A percentile compares a stretch with the other conserved stretches of the same genome.
These are phyloP conservation scores for Boletus sp. DNA, from an alignment of 768 basidiomycete genomes.

Conservation along the genomic window DNA sequence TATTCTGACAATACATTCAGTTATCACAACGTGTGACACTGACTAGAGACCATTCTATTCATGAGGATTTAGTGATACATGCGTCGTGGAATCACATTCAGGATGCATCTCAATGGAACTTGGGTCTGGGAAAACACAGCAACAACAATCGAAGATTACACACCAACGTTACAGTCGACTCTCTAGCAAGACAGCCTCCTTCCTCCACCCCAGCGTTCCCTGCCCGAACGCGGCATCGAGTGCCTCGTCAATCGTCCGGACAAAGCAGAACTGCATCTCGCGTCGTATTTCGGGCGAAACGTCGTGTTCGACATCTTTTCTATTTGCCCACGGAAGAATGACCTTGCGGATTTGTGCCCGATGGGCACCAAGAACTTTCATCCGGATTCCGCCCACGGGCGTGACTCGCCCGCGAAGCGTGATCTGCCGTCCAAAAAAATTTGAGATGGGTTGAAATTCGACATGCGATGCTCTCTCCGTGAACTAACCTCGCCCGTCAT, in stretches of 20 bases:
- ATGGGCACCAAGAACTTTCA: constrained; percentile 88
- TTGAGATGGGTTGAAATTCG: neutral
- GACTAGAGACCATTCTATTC: neutral
- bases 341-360: constrained; percentile 81
- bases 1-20: constrained; percentile 2
- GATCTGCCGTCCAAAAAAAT: constrained; percentile 44
- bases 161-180: constrained; percentile 41
- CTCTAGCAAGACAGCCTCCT: constrained; percentile 48
- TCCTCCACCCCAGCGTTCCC: constrained; percentile 62
- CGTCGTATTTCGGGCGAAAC: constrained; percentile 67
- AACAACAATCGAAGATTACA: neutral
- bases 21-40: neutral
- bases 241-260: constrained; percentile 73
- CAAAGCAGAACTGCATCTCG: constrained; percentile 81
- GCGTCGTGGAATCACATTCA: neutral
- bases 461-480: neutral
- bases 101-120: neutral
- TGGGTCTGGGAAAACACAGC: neutral
- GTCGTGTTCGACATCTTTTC: constrained; percentile 86
- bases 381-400: constrained; percentile 88
- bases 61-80: neutral
- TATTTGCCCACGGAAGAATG: constrained; percentile 79
- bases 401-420: constrained; percentile 80
- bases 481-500: constrained; percentile 83
- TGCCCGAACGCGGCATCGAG: constrained; percentile 81